These are phyloP conservation scores for Globisporangium polare DNA, from an alignment of 352 stramenopile species.

Conservation along the genomic window DNA sequence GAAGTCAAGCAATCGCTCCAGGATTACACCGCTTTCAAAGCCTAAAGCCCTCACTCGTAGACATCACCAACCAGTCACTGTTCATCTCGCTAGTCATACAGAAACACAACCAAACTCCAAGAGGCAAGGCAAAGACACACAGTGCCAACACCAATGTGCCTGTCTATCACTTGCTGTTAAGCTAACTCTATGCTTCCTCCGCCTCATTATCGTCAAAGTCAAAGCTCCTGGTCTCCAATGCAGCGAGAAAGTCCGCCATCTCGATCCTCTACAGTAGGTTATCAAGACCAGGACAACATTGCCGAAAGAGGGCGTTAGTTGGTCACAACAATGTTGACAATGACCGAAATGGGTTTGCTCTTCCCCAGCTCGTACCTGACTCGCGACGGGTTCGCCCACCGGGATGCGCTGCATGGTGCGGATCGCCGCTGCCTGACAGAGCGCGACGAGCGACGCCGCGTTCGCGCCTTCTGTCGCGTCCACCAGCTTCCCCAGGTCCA, in stretches of 20 bases:
- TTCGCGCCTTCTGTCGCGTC: constrained; percentile 58
- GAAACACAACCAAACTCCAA: background rate
- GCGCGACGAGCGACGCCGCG: constrained; percentile 63
- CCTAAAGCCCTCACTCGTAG: constrained; percentile 22
- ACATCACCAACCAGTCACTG: background rate
- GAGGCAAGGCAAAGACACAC: background rate
- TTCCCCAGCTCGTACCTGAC: constrained; percentile 23
- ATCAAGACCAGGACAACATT: background rate
- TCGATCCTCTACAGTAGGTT: constrained; percentile 20
- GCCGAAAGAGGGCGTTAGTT: too few relatives aligned
- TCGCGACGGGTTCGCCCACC: constrained; percentile 13
- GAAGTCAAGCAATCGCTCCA: constrained; percentile 44
- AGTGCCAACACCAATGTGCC: background rate
- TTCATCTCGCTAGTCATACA: background rate
- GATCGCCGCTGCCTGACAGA: constrained; percentile 72
- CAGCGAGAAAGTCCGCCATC: constrained; percentile 44
- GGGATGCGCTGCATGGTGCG: constrained; percentile 60
- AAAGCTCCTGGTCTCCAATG: constrained; percentile 35
- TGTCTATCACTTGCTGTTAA: background rate
- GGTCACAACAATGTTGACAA: background rate
- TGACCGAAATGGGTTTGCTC: background rate
- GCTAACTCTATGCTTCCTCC: background rate
- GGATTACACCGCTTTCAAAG: constrained; percentile 40
- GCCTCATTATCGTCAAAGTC: constrained; percentile 23
- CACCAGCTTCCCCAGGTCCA: constrained; percentile 48